Evolutionary conservation across 2,329 filamentous ascomycete genomes (phyloP).

Genomic region (Ceratocystis huliohia): DNA sequence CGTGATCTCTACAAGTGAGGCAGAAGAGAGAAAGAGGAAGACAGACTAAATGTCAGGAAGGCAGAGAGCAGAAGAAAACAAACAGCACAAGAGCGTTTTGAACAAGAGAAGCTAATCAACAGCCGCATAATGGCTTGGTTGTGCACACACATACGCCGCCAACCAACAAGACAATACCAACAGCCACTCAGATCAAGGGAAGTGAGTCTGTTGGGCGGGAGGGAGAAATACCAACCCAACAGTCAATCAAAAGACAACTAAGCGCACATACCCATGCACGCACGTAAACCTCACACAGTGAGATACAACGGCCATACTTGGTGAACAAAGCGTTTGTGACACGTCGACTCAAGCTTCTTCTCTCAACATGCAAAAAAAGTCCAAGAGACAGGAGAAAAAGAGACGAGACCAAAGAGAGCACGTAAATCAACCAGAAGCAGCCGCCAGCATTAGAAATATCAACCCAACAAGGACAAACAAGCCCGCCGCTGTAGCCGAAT

Average conservation of each 20-base stretch:
- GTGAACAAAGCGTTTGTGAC: slow-evolving; percentile 7
- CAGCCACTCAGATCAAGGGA: too few species aligned
- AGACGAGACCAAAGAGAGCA: neutral
- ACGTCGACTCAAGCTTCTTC: neutral
- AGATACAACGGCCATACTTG: neutral
- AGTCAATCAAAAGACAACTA: too few species aligned
- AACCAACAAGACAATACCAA: too few species aligned
- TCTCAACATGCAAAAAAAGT: too few species aligned
- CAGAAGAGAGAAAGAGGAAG: neutral
- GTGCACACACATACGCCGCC: neutral
- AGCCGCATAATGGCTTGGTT: neutral
- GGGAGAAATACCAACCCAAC: too few species aligned
- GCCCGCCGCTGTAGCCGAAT: neutral
- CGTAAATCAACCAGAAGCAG: neutral
- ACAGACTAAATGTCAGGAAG: neutral
- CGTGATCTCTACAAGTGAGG: neutral
- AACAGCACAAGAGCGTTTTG: neutral
- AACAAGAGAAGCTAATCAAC: neutral
- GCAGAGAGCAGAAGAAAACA: neutral
- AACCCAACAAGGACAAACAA: neutral
- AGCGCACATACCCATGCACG: too few species aligned
- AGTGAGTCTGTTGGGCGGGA: too few species aligned
- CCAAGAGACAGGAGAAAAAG: neutral
- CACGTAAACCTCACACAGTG: too few species aligned
- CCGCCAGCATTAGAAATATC: neutral